phyloP scores from a whole-genome alignment of 176 grass and related monocot genomes.

The Aegilops longissima region DNA sequence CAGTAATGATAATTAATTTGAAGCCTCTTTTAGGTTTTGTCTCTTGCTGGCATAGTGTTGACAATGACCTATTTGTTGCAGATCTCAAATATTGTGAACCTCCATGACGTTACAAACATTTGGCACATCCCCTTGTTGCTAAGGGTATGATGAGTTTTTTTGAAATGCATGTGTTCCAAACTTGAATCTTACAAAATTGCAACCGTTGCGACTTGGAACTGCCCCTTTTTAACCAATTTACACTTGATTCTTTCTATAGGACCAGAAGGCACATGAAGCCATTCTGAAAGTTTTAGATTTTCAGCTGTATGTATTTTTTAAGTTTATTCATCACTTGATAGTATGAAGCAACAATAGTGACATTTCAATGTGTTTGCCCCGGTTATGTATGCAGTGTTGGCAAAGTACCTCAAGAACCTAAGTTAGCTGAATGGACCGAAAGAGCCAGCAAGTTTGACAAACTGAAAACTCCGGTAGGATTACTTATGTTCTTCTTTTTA shows the following conservation, averaged over 20 bases:
- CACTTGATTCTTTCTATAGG: slow-evolving; percentile 52
- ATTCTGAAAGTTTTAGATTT: slow-evolving; percentile 88
- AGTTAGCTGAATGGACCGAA: slow-evolving; percentile 66
- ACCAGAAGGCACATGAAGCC: slow-evolving; percentile 96
- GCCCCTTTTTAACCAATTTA: slow-evolving; percentile 20
- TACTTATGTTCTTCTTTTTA: background rate
- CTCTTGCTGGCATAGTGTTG: slow-evolving; percentile 2
- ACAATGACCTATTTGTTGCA: slow-evolving; percentile 47
- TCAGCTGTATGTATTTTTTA: slow-evolving; percentile 54
- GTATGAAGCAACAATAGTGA: slow-evolving; percentile 19
- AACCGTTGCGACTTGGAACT: background rate
- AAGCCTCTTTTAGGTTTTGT: slow-evolving; percentile 27
- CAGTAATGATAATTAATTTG: slow-evolving; percentile 48
- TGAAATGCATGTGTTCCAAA: slow-evolving; percentile 19
- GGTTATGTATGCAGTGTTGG: slow-evolving; percentile 32
- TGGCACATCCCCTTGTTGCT: slow-evolving; percentile 94
- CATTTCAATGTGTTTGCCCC: background rate
- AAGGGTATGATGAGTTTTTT: slow-evolving; percentile 63
- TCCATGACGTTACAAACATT: slow-evolving; percentile 96
- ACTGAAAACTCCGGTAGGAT: slow-evolving; percentile 61
- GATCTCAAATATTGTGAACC: slow-evolving; percentile 71
- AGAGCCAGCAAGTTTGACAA: slow-evolving; percentile 70
- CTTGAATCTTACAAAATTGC: background rate
- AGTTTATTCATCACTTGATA: slow-evolving; percentile 2
- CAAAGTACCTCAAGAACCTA: slow-evolving; percentile 49